These are phyloP conservation scores for Cucumis hystrix DNA, from an alignment of 306 rosid species.

Conservation along the genomic window DNA sequence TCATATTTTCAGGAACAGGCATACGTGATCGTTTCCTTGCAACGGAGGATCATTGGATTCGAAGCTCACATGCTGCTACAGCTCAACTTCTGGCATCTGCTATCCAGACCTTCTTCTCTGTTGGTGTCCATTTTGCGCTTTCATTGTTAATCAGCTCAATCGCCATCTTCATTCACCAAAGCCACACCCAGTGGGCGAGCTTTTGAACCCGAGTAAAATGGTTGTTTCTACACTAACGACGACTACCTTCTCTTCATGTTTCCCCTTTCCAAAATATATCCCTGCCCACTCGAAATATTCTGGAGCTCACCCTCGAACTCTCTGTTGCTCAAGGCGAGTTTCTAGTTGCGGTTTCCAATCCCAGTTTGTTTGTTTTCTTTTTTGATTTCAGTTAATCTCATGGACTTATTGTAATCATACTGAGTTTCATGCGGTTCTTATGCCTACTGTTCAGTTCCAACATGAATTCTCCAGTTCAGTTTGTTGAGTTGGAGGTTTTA, in stretches of 20 bases:
- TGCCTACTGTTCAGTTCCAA: background rate
- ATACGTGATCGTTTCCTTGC: background rate
- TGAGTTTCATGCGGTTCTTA: background rate
- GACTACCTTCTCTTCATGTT: slow-evolving; percentile 19
- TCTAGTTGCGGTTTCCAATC: background rate
- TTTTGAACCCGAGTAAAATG: background rate
- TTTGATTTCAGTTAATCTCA: background rate
- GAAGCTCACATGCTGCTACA: background rate
- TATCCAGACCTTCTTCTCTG: background rate
- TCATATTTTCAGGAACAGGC: background rate
- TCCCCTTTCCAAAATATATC: slow-evolving; percentile 1
- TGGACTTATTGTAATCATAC: background rate
- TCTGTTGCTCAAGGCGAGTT: slow-evolving; percentile 33
- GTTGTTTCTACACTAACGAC: slow-evolving; percentile 16
- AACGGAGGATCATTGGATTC: background rate
- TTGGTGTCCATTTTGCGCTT: background rate
- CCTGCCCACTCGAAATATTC: slow-evolving; percentile 7
- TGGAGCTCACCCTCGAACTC: slow-evolving; percentile 10
- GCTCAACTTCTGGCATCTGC: background rate
- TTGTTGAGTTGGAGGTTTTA: background rate
- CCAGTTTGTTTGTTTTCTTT: background rate
- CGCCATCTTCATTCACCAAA: background rate
- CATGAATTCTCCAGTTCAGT: background rate
- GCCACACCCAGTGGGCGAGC: background rate
- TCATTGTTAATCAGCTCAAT: background rate